Conservation (phyloP, 108 stramenopile species). For the Cyclotella sp. region DNA sequence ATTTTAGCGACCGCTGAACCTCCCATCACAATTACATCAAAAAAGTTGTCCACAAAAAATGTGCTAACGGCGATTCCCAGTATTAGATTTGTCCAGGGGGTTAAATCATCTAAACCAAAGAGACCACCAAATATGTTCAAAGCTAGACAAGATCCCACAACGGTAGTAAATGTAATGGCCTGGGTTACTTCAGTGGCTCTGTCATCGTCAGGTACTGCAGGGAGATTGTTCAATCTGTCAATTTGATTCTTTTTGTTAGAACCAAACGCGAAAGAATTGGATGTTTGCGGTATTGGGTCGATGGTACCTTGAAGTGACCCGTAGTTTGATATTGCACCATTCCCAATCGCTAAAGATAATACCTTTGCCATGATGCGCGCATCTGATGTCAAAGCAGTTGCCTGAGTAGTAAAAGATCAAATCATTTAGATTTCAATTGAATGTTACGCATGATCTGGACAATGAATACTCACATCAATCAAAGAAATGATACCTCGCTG, state of each 20-base stretch:
- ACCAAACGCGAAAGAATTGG: conserved; percentile 44
- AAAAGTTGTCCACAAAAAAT: conserved; percentile 84
- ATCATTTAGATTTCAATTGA: not conserved
- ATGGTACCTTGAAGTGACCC: conserved; percentile 68
- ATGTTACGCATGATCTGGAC: not conserved
- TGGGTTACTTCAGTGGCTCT: conserved; percentile 78
- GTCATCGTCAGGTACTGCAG: conserved; percentile 82
- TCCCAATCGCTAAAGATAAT: conserved; percentile 58
- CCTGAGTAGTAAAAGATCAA: conserved; percentile 40
- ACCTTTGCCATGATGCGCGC: conserved; percentile 70
- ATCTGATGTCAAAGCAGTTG: conserved; percentile 75
- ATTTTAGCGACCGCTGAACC: conserved; percentile 52
- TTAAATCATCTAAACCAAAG: conserved; percentile 61
- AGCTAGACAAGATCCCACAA: conserved; percentile 75
- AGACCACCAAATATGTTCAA: conserved; percentile 67
- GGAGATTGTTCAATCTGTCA: conserved; percentile 60
- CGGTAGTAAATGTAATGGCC: conserved; percentile 64
- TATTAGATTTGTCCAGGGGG: conserved; percentile 62
- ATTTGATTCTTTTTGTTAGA: conserved; percentile 52
- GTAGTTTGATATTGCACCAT: conserved; percentile 66
- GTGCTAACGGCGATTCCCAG: conserved; percentile 61
- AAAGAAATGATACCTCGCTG: conserved; percentile 76
- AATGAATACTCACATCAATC: conserved; percentile 72
- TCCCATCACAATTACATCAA: conserved; percentile 66
- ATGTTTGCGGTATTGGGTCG: conserved; percentile 55